A percentile compares a stretch with the other conserved stretches of the same genome.
Evolutionary conservation across 2,329 filamentous ascomycete genomes (phyloP).

Genomic region (Trichoderma sp.): DNA sequence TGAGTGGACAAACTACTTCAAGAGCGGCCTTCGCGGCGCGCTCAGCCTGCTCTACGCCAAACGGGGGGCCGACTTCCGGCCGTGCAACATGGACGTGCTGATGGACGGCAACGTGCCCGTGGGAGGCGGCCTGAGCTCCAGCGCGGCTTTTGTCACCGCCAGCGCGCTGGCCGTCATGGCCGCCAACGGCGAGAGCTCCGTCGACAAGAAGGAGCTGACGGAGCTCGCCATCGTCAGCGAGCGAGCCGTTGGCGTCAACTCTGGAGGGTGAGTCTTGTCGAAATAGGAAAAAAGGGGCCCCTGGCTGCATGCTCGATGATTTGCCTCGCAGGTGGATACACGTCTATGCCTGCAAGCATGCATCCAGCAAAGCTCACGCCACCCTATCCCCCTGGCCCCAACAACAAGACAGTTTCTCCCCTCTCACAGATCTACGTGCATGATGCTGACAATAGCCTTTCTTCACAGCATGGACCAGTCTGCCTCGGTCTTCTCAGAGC

Average conservation of each 20-base stretch:
- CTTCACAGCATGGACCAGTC: conserved; percentile 88
- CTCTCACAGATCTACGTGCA: not conserved
- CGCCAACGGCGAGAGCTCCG: conserved; percentile 74
- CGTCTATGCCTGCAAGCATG: not conserved
- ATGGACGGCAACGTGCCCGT: conserved; percentile 91
- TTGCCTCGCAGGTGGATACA: conserved; percentile 22
- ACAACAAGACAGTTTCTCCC: not conserved
- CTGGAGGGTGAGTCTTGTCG: conserved; percentile 67
- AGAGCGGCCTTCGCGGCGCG: conserved; percentile 82
- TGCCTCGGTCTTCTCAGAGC: conserved; percentile 88
- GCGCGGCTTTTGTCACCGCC: conserved; percentile 89
- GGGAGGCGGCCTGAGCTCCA: conserved; percentile 89
- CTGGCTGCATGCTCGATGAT: not conserved
- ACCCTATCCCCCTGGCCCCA: not conserved
- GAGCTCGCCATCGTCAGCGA: conserved; percentile 95
- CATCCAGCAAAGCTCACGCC: not conserved
- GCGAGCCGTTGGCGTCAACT: conserved; percentile 92
- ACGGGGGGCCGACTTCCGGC: conserved; percentile 60
- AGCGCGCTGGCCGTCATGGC: conserved; percentile 85
- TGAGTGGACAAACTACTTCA: conserved; percentile 99
- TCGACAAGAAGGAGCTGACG: conserved; percentile 89
- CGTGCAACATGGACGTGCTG: conserved; percentile 78
- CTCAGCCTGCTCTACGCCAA: conserved; percentile 74
- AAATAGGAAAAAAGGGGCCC: not conserved
- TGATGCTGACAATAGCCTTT: conserved; percentile 17